Percentiles rank a stretch among this genome's conserved stretches.
These are phyloP conservation scores for Cercospora citrullina DNA, from an alignment of 2,329 filamentous ascomycete genomes.

Conservation along the genomic window DNA sequence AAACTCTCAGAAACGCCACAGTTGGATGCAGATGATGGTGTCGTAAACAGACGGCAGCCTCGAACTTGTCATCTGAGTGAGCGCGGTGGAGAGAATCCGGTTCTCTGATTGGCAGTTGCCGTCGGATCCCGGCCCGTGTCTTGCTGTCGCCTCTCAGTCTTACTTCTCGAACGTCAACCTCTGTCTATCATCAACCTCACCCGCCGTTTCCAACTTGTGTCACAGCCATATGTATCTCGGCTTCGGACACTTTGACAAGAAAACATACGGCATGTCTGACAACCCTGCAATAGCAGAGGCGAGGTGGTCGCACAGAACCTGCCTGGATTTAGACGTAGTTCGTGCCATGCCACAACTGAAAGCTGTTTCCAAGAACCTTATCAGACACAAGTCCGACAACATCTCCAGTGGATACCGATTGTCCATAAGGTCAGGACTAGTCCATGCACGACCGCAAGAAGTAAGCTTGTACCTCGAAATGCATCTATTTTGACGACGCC, in stretches of 20 bases:
- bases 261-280: background rate
- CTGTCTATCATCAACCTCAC: background rate
- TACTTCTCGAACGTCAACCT: background rate
- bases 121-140: background rate
- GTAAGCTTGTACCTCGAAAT: background rate
- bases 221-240: no score
- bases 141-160: background rate
- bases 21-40: constrained; percentile 11
- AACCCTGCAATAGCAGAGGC: background rate
- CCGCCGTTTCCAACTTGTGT: no score
- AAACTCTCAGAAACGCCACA: constrained; percentile 14
- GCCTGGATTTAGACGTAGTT: background rate
- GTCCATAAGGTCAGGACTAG: background rate
- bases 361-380: background rate
- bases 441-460: background rate
- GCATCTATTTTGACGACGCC: background rate
- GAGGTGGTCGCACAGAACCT: background rate
- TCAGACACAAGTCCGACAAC: background rate
- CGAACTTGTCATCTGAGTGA: constrained; percentile 1
- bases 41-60: constrained; percentile 13
- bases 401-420: no score
- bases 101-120: background rate
- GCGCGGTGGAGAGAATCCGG: background rate
- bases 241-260: background rate
- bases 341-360: background rate